Evolutionary conservation across 805 yeast species (phyloP), one percentile per base, ranked within the genome.

Genomic region (Ogataea ganodermae): DNA sequence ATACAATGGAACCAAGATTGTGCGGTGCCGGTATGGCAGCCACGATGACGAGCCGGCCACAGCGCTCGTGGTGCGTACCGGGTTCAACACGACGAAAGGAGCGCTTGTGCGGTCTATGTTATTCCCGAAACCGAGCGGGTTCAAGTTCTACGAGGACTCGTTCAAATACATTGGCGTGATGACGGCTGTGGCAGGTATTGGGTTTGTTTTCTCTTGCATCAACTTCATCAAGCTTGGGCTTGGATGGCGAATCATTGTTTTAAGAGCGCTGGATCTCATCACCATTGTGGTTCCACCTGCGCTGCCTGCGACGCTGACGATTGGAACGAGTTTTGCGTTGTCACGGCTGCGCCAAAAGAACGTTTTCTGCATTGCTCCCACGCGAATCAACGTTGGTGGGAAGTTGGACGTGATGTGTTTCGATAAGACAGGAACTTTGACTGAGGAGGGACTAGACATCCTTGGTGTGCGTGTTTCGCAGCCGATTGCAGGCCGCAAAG

Each of bases 201-300:
- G 99, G 0, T 94, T 94, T 60, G 70, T 84, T 3, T 78, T 87
- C 51, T 89, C 96, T 35, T 88, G 96, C 2, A 72, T 84, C 52
- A 88, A 89, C 61, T 94, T 94, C 65, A 76, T 92, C 50, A 73
- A 80, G 56, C 68, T 94, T 51, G 94, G 95, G 0, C 66, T 94
- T 31, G 82, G 85, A 4, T 77, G 78, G 51, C 74, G 74, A 39
- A 68, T 85, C 30, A 92, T 94, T 73, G 74, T 91, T 5, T 71
- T 94, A 46, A 78, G 99, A 57, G 98, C 98, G 0, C 72, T 94
- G 46, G 99, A 94, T 69, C 80, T 94, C 44, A 85, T 94, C 45
- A 94, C 99, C 0, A 90, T 94, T 63, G 99, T 94, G 6, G 97
- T 94, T 1, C 99, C 99, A 1, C 99, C 99, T 1, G 99, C 99